phyloP scores from a whole-genome alignment of 2,329 filamentous ascomycete genomes.

The Ploettnerulaceae sp. region DNA sequence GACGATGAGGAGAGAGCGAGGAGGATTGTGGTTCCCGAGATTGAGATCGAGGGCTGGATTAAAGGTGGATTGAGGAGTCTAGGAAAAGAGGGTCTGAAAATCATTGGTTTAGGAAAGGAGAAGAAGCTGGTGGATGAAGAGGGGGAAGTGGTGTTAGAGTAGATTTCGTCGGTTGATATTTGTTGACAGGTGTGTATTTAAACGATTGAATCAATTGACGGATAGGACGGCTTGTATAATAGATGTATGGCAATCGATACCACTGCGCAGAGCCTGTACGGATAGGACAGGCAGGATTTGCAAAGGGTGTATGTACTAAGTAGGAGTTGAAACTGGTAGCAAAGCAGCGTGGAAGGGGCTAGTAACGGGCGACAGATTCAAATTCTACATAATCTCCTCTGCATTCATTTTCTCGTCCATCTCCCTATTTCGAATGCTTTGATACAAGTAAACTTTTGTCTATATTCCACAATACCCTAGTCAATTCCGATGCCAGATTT shows the following conservation, averaged over 20 bases:
- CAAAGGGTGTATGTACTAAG: too few species aligned
- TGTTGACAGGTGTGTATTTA: too few species aligned
- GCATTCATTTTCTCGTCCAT: constrained; percentile 3
- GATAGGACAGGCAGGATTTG: background rate
- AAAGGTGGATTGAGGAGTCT: constrained; percentile 54
- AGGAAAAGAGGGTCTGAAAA: constrained; percentile 33
- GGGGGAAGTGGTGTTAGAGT: constrained; percentile 6
- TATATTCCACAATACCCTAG: constrained; percentile 18
- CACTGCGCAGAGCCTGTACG: constrained; percentile 4
- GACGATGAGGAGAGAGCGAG: constrained; percentile 66
- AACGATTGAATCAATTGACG: background rate
- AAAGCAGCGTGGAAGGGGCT: constrained; percentile 1
- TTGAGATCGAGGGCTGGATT: constrained; percentile 65
- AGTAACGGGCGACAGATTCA: background rate
- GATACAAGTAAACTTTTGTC: constrained; percentile 26
- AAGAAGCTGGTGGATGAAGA: constrained; percentile 17
- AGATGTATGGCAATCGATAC: constrained; percentile 2
- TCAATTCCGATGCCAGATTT: constrained; percentile 1
- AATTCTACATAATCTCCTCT: constrained; percentile 24
- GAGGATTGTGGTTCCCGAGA: constrained; percentile 57
- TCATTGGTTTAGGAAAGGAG: constrained; percentile 21
- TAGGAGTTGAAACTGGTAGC: background rate
- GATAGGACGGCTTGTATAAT: constrained; percentile 2
- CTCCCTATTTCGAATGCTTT: background rate
- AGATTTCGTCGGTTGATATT: background rate